phyloP scores from a whole-genome alignment of 345 rosid species.

The Arabidopsis arenosa region DNA sequence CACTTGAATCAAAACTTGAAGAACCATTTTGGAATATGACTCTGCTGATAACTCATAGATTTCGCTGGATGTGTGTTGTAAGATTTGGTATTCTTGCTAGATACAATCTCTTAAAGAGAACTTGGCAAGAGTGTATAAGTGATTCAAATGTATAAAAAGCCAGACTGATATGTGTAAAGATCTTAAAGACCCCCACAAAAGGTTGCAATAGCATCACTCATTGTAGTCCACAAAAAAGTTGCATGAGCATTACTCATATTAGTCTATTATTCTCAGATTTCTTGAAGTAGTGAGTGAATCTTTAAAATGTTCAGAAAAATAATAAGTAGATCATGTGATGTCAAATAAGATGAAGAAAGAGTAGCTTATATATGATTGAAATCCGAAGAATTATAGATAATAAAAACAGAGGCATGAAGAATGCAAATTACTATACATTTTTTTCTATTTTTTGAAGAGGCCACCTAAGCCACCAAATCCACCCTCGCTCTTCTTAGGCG shows the following conservation, averaged over 20 bases:
- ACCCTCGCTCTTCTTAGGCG: slow-evolving; percentile 66
- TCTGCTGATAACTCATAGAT: slow-evolving; percentile 29
- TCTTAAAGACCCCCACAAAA: background rate
- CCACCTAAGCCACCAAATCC: slow-evolving; percentile 73
- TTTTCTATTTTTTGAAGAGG: slow-evolving; percentile 59
- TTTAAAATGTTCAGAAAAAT: slow-evolving; percentile 3
- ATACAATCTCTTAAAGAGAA: slow-evolving; percentile 36
- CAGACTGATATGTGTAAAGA: background rate
- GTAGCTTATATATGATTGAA: slow-evolving; percentile 26
- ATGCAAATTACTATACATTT: slow-evolving; percentile 18
- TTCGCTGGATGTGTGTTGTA: slow-evolving; percentile 28
- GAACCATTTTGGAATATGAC: slow-evolving; percentile 8
- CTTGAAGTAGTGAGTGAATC: background rate
- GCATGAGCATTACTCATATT: slow-evolving; percentile 9
- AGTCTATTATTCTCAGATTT: slow-evolving; percentile 6
- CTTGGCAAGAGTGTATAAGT: slow-evolving; percentile 31
- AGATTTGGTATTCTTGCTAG: slow-evolving; percentile 34
- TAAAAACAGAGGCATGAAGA: slow-evolving; percentile 24
- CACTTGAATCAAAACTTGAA: slow-evolving; percentile 17
- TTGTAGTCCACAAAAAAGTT: background rate
- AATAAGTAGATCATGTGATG: background rate
- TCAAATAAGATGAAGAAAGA: slow-evolving; percentile 34
- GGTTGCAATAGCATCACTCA: background rate
- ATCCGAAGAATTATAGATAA: slow-evolving; percentile 25
- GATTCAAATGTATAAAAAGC: slow-evolving; percentile 28